Evolutionary conservation across 176 grass and related monocot species (phyloP).

Genomic region (Zoysia pacifica): DNA sequence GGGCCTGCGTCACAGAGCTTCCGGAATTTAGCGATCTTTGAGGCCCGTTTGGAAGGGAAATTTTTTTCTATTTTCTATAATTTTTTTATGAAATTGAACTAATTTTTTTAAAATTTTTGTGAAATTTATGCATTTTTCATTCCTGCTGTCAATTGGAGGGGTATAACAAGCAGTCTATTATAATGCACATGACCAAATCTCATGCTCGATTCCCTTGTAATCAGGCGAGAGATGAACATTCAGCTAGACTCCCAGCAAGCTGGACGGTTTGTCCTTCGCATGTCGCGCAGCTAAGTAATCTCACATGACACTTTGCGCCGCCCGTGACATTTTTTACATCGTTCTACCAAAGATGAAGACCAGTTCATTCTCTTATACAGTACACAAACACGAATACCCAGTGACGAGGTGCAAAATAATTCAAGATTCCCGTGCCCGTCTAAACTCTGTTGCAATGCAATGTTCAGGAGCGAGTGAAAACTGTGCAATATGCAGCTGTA

Average conservation of each 20-base stretch:
- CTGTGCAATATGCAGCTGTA: not conserved
- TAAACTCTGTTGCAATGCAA: not conserved
- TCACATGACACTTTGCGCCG: too few relatives aligned
- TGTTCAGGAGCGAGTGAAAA: not conserved
- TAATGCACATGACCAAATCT: constrained; percentile 8
- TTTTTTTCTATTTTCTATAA: too few relatives aligned
- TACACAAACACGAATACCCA: not conserved
- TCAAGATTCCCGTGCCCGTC: too few relatives aligned
- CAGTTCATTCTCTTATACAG: not conserved
- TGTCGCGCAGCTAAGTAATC: not conserved
- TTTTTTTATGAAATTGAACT: too few relatives aligned
- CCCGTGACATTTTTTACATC: too few relatives aligned
- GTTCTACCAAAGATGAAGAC: not conserved
- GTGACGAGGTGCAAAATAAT: too few relatives aligned
- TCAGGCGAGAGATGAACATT: not conserved
- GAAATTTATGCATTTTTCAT: too few relatives aligned
- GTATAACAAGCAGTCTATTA: not conserved
- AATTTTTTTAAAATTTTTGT: too few relatives aligned
- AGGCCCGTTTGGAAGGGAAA: too few relatives aligned
- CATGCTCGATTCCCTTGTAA: constrained; percentile 9
- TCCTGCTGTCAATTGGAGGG: not conserved
- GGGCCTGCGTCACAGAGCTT: not conserved
- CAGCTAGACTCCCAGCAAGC: not conserved
- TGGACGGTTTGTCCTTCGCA: constrained; percentile 32
- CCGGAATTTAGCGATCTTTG: not conserved